phyloP scores from a whole-genome alignment of 164 flowering plant genomes.

The Annona squamosa region DNA sequence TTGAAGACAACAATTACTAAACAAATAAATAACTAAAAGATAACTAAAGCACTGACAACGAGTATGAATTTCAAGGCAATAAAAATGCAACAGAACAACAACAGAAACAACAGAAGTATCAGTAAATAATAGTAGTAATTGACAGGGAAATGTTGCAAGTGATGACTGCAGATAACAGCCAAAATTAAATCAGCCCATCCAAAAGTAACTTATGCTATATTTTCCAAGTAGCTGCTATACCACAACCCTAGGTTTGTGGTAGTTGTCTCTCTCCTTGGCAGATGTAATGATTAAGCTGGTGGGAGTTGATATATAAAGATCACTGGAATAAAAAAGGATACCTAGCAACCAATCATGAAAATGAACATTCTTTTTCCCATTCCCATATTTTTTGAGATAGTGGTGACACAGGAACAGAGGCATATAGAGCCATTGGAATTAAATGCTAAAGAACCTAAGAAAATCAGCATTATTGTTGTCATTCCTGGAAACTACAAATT shows the following conservation, averaged over 20 bases:
- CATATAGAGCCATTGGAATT: too few species aligned
- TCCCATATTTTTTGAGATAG: too few species aligned
- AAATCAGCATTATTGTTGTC: too few species aligned
- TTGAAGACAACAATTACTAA: not conserved
- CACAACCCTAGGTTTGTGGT: not conserved
- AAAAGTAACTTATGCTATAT: not conserved
- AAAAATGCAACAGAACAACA: not conserved
- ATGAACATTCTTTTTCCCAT: too few species aligned
- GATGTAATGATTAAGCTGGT: too few species aligned
- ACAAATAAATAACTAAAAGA: not conserved
- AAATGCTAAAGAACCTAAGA: too few species aligned
- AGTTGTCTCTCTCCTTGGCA: too few species aligned
- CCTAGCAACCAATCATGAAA: too few species aligned
- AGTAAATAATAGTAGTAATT: not conserved
- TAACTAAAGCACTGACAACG: not conserved
- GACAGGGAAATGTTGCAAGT: not conserved
- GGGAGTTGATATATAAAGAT: too few species aligned
- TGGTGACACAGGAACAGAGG: too few species aligned
- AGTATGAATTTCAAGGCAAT: not conserved
- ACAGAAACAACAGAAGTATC: not conserved
- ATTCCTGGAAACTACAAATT: too few species aligned
- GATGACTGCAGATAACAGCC: not conserved
- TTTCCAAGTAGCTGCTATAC: not conserved
- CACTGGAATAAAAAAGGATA: too few species aligned
- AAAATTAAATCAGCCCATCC: not conserved